Evolutionary conservation across 2,329 filamentous ascomycete species (phyloP), one percentile per base, ranked within the genome.

Genomic region (Cryphonectria carpinicola): DNA sequence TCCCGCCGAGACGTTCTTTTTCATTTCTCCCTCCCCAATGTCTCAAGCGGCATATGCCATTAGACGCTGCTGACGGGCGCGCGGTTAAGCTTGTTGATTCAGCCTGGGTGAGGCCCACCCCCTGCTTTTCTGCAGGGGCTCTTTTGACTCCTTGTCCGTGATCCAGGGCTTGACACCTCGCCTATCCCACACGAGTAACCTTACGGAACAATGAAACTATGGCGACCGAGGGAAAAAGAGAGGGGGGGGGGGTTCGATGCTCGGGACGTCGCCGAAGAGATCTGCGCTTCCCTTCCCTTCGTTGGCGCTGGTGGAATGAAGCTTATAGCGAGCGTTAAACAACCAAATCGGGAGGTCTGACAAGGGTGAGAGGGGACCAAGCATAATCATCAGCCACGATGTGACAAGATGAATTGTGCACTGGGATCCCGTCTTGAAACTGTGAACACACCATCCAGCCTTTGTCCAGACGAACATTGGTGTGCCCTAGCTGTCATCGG

Each of bases 401-500:
- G 25, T 14, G 54, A 19, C 28, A 14, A 8, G 13, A 32, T 19
- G 54, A 6, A 49, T 49, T 58, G 28, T 58, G n/a, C 22, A 14
- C 7, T 39, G 25, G n/a, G 46, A 10, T 32, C 61, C 46, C 41
- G n/a, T 46, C 61, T 17, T 64, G 54, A 58, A 32, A 58, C 25
- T 32, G 25, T 35, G 5, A 32, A 32, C 14, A 32, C 28, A 19
- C 17, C 54, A 32, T 56, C 54, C 28, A 17, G 10, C 14, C 5
- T 32, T 22, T 32, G 25, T 58, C 54, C 25, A 32, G 54, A 58
- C 54, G 54, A 58, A n/a, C 46, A 49, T n/a, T 19, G 14, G 8
- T 13, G 17, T 43, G 65, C 35, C 65, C 28, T 8, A 46, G 65
- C 65, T 60, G 52, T 58, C 65, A 43, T 66, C 65, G 52, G 32